Conservation (phyloP, 2,329 filamentous ascomycete genomes). For the Pseudopyricularia javanii region DNA sequence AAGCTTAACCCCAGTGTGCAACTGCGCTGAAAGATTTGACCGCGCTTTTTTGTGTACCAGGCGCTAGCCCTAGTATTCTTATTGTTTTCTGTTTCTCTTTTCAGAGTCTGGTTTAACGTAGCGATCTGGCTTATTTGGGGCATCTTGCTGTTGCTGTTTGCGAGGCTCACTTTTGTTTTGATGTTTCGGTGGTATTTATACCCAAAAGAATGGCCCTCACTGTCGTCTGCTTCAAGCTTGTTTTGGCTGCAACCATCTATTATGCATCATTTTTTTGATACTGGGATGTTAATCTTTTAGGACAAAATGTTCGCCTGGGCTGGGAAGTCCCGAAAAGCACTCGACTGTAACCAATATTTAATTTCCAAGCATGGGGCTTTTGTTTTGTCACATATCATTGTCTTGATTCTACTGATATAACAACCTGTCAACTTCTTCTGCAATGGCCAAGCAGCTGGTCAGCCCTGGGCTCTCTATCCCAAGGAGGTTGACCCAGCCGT, state of each 20-base stretch:
- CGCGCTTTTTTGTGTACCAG: not conserved
- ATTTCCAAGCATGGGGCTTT: not conserved
- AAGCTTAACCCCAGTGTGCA: slow-evolving; percentile 45
- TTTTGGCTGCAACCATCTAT: not conserved
- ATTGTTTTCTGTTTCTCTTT: too few relatives aligned
- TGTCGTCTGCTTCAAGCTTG: not conserved
- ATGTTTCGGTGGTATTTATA: not conserved
- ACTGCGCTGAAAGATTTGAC: slow-evolving; percentile 27
- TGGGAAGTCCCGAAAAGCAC: too few relatives aligned
- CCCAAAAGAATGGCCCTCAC: not conserved
- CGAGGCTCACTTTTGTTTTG: not conserved
- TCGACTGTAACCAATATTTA: too few relatives aligned
- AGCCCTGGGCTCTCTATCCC: slow-evolving; percentile 91
- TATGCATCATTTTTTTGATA: not conserved
- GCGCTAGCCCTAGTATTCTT: not conserved
- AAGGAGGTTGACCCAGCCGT: slow-evolving; percentile 78
- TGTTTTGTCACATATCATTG: not conserved
- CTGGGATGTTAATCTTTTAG: not conserved
- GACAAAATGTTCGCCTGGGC: too few relatives aligned
- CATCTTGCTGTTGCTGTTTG: not conserved
- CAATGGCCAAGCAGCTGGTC: slow-evolving; percentile 79
- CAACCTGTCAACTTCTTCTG: slow-evolving; percentile 52
- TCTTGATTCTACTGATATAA: slow-evolving; percentile 25
- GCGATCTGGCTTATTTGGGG: not conserved
- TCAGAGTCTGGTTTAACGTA: not conserved